phyloP scores from a whole-genome alignment of 306 rosid genomes.

The Sphenostylis stenocarpa region DNA sequence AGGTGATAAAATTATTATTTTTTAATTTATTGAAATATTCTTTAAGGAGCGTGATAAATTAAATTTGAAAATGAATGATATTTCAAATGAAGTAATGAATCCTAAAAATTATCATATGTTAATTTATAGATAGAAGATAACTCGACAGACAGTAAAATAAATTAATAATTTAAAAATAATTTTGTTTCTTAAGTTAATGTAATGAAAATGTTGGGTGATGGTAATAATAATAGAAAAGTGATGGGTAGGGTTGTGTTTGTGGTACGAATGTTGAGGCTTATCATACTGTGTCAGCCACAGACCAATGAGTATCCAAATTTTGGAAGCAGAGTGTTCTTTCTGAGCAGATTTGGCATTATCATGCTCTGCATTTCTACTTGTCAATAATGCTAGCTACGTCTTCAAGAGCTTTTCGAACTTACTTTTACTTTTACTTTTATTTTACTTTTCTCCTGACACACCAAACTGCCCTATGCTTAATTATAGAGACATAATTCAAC shows the following conservation, averaged over 20 bases:
- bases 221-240: not conserved
- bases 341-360: not conserved
- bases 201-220: no score
- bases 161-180: no score
- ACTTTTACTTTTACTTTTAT: not conserved
- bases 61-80: no score
- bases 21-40: no score
- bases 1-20: no score
- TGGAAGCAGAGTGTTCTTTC: conserved; percentile 3
- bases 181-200: no score
- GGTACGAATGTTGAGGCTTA: not conserved
- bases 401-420: not conserved
- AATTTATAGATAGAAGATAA: no score
- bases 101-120: no score
- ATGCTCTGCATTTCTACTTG: not conserved
- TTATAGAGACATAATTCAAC: not conserved
- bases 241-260: not conserved
- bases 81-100: no score
- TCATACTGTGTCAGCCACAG: not conserved
- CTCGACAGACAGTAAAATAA: no score
- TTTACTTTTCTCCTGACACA: not conserved
- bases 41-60: no score
- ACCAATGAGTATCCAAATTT: not conserved
- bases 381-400: not conserved
- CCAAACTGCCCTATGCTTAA: no score